A percentile compares a stretch with the other conserved stretches of the same genome.
Conservation (phyloP, 2,329 filamentous ascomycete species). For the Alternaria gaisen region DNA sequence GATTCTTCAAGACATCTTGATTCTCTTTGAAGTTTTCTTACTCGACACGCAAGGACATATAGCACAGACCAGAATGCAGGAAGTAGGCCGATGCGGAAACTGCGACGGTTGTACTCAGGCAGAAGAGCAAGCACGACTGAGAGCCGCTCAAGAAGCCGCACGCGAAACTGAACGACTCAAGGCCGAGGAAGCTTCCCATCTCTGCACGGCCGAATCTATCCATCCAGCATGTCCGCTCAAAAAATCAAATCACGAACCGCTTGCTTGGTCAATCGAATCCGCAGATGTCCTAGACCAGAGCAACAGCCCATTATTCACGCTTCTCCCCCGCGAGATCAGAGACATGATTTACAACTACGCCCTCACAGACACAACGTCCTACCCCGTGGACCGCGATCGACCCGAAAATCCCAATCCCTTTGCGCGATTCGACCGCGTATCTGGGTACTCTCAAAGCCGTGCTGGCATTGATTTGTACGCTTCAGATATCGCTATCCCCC, state of each 20-base stretch:
- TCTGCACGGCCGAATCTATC: background rate
- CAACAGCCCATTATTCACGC: slow-evolving; percentile 20
- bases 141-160: background rate
- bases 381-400: slow-evolving; percentile 5
- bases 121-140: background rate
- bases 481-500: slow-evolving; percentile 18
- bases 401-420: background rate
- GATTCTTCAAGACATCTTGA: background rate
- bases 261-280: slow-evolving; percentile 27
- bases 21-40: background rate
- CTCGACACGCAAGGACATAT: background rate
- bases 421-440: background rate
- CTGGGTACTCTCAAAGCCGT: background rate
- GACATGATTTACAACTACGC: slow-evolving; percentile 28
- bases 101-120: background rate
- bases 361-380: slow-evolving; percentile 17
- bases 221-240: background rate
- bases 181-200: background rate
- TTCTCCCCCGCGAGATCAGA: slow-evolving; percentile 27
- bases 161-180: background rate
- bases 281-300: slow-evolving; percentile 10
- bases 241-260: slow-evolving; percentile 18
- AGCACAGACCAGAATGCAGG: background rate
- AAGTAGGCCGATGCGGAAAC: background rate
- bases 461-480: background rate